Percentiles rank a stretch among this genome's conserved stretches.
These are phyloP conservation scores for Nannochloropsis granulata DNA, from an alignment of 108 stramenopile species.

Conservation along the genomic window DNA sequence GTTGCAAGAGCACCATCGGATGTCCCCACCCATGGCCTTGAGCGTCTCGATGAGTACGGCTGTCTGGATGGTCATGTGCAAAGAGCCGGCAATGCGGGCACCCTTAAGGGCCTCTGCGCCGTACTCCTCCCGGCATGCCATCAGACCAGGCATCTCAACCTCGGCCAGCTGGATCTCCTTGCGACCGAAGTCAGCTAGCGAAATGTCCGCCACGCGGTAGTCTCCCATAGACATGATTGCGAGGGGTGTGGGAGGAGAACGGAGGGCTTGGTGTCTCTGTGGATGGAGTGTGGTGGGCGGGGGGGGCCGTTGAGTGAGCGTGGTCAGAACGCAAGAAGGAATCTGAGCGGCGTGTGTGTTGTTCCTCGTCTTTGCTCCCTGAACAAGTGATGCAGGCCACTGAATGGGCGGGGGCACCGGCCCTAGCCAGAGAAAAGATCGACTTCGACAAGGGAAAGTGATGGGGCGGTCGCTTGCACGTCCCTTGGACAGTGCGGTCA, in stretches of 20 bases:
- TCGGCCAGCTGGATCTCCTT: slow-evolving; percentile 99
- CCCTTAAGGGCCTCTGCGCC: slow-evolving; percentile 64
- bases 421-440: too few relatives aligned
- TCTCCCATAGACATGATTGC: slow-evolving; percentile 84
- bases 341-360: too few relatives aligned
- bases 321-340: too few relatives aligned
- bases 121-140: slow-evolving; percentile 88
- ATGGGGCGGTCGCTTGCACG: too few relatives aligned
- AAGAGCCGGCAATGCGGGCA: slow-evolving; percentile 74
- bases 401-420: too few relatives aligned
- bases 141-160: slow-evolving; percentile 98
- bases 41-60: slow-evolving; percentile 98
- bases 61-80: slow-evolving; percentile 99
- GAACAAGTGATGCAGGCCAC: too few relatives aligned
- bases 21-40: slow-evolving; percentile 82
- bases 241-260: background rate
- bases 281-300: background rate
- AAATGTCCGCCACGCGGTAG: slow-evolving; percentile 98
- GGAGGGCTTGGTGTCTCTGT: background rate
- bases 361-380: too few relatives aligned
- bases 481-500: too few relatives aligned
- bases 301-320: too few relatives aligned
- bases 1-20: slow-evolving; percentile 99
- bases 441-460: too few relatives aligned
- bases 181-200: slow-evolving; percentile 99